Evolutionary conservation across 176 grass and related monocot genomes (phyloP).

Genomic region (Carex myosuroides): DNA sequence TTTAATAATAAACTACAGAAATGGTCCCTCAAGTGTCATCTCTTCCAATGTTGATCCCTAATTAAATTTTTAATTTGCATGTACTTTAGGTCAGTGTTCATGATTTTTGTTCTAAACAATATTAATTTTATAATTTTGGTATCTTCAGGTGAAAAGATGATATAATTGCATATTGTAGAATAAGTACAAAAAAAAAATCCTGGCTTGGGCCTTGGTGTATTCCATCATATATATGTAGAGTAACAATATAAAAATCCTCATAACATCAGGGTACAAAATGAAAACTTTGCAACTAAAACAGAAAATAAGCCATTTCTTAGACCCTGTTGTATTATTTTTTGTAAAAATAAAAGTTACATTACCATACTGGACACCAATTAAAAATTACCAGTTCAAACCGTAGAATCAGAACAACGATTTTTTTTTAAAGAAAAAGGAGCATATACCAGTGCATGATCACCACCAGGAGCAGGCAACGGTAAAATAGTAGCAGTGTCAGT

Average conservation of each 20-base stretch:
- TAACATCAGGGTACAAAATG: no score
- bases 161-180: no score
- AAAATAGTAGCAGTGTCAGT: conserved; percentile 72
- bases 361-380: not conserved
- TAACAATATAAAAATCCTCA: no score
- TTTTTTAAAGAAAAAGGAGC: not conserved
- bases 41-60: not conserved
- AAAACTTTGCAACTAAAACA: not conserved
- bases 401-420: not conserved
- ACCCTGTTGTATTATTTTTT: not conserved
- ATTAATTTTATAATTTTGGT: not conserved
- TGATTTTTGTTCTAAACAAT: not conserved
- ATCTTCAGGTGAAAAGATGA: not conserved
- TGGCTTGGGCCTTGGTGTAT: not conserved
- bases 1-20: not conserved
- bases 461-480: conserved; percentile 45
- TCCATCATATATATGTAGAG: no score
- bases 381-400: not conserved
- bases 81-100: not conserved
- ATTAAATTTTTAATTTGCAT: not conserved
- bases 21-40: not conserved
- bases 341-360: not conserved
- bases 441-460: conserved; percentile 38
- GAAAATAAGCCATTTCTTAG: not conserved
- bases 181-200: not conserved